Evolutionary conservation across 352 stramenopile species (phyloP).

Genomic region (Globisporangium orthogonon): DNA sequence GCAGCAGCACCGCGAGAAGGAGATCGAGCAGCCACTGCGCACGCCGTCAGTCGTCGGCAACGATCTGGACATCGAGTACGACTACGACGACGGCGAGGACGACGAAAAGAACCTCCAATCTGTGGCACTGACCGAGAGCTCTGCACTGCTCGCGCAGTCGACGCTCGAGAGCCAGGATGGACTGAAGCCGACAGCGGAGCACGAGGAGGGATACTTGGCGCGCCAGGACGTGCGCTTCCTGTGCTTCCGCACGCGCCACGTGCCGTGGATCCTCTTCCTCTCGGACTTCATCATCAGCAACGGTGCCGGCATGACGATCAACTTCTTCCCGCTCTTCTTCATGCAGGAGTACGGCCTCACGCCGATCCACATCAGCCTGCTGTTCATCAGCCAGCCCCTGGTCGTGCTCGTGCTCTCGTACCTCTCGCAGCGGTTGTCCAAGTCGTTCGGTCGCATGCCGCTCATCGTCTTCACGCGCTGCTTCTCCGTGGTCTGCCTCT

Average conservation of each 20-base stretch:
- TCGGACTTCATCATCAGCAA: slow-evolving; percentile 72
- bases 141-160: background rate
- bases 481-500: slow-evolving; percentile 29
- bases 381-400: slow-evolving; percentile 21
- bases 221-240: slow-evolving; percentile 31
- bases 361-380: slow-evolving; percentile 43
- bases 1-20: slow-evolving; percentile 40
- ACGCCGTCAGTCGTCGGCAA: slow-evolving; percentile 57
- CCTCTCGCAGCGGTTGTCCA: slow-evolving; percentile 32
- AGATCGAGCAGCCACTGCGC: slow-evolving; percentile 50
- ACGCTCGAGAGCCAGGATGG: slow-evolving; percentile 1
- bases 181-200: background rate
- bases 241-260: slow-evolving; percentile 34
- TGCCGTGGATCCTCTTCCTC: slow-evolving; percentile 54
- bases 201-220: slow-evolving; percentile 2
- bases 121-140: background rate
- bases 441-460: slow-evolving; percentile 34
- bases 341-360: slow-evolving; percentile 43
- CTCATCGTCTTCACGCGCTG: slow-evolving; percentile 40
- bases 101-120: background rate
- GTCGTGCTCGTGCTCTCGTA: slow-evolving; percentile 32
- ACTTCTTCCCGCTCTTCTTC: slow-evolving; percentile 68
- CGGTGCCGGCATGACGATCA: slow-evolving; percentile 44
- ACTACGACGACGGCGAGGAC: slow-evolving; percentile 49
- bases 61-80: slow-evolving; percentile 60